Conservation (phyloP, 2,329 filamentous ascomycete genomes). For the Fusarium tjaetaba region DNA sequence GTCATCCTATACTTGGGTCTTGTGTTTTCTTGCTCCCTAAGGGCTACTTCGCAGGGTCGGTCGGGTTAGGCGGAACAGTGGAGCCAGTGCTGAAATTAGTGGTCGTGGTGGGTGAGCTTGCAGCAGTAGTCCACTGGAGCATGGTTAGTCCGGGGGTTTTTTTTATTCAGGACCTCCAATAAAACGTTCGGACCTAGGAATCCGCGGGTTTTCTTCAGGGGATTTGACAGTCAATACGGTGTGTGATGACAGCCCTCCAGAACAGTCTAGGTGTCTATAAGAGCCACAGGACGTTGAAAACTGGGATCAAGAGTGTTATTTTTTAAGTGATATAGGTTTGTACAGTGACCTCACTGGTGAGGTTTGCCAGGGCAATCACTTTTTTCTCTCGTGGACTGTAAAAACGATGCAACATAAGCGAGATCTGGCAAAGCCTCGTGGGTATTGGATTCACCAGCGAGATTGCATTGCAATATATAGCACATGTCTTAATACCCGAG, state of each 20-base stretch:
- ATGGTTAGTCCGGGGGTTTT: constrained; percentile 36
- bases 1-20: too few relatives aligned
- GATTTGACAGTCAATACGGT: neutral
- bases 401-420: constrained; percentile 7
- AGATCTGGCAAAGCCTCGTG: constrained; percentile 24
- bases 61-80: constrained; percentile 21
- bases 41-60: constrained; percentile 4
- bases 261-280: constrained; percentile 9
- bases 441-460: constrained; percentile 18
- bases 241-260: constrained; percentile 11
- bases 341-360: neutral
- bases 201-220: constrained; percentile 20
- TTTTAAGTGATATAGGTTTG: neutral
- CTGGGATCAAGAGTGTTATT: neutral
- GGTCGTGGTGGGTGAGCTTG: constrained; percentile 25
- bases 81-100: constrained; percentile 32
- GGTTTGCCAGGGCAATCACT: neutral
- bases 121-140: constrained; percentile 31
- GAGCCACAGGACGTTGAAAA: neutral
- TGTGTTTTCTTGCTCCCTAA: too few relatives aligned
- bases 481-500: constrained; percentile 19
- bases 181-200: constrained; percentile 1
- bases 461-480: constrained; percentile 26
- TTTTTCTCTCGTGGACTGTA: neutral
- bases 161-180: constrained; percentile 20